A percentile compares a stretch with the other conserved stretches of the same genome.
Conservation (phyloP, 495 filamentous ascomycete species). For the Neurospora sp. region DNA sequence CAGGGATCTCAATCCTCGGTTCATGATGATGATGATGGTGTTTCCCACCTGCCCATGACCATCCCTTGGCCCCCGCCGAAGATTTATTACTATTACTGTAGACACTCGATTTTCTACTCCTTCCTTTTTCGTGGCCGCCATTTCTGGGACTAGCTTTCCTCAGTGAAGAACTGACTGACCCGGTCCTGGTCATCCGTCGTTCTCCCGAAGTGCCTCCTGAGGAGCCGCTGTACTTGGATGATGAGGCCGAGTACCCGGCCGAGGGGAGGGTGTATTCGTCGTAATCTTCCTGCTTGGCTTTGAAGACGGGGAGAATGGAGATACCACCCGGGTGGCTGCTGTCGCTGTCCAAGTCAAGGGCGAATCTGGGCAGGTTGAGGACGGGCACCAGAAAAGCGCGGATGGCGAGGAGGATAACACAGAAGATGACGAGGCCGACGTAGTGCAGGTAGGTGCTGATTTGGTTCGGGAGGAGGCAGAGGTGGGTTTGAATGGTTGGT, state of each 20-base stretch:
- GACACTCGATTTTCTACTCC: conserved; percentile 2
- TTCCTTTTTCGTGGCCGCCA: not conserved
- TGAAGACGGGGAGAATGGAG: conserved; percentile 31
- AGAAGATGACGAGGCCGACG: conserved; percentile 48
- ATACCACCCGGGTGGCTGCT: not conserved
- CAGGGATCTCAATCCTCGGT: conserved; percentile 35
- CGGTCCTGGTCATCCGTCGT: conserved; percentile 14
- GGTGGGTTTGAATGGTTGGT: conserved; percentile 70
- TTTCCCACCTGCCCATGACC: not conserved
- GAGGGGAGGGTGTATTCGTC: conserved; percentile 22
- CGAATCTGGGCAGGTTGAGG: conserved; percentile 34
- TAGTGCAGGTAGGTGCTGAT: conserved; percentile 75
- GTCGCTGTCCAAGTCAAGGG: conserved; percentile 25
- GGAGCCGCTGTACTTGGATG: conserved; percentile 7
- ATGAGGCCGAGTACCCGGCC: conserved; percentile 16
- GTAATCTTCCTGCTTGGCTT: conserved; percentile 37
- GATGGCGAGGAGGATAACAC: conserved; percentile 46
- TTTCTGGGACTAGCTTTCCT: conserved; percentile 5
- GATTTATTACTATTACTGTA: not conserved
- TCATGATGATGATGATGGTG: conserved; percentile 5
- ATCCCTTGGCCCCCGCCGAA: not conserved
- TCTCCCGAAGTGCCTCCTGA: not conserved
- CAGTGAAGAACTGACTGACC: conserved; percentile 1
- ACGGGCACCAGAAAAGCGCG: conserved; percentile 49
- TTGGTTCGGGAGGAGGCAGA: conserved; percentile 87